A percentile compares a stretch with the other conserved stretches of the same genome.
Conservation (phyloP, 495 filamentous ascomycete species). For the Schizothecium vesticola region DNA sequence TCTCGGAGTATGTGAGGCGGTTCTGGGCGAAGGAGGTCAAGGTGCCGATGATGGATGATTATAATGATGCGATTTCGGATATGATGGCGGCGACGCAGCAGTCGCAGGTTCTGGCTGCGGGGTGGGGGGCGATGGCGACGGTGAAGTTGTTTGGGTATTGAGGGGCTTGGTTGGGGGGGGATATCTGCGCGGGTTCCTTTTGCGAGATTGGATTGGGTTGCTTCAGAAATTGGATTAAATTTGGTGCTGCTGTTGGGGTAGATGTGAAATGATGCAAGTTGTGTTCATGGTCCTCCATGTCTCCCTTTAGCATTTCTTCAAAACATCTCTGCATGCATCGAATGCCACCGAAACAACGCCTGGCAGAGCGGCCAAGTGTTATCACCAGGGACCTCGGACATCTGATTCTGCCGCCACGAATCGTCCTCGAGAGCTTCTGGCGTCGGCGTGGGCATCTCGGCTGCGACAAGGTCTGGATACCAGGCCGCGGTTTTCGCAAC, state of each 20-base stretch:
- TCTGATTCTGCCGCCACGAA: neutral
- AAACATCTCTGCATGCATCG: too few species aligned
- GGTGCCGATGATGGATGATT: conserved; percentile 23
- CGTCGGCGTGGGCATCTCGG: neutral
- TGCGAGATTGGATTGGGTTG: too few species aligned
- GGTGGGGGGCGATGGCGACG: conserved; percentile 14
- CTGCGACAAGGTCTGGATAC: neutral
- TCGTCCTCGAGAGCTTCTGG: neutral
- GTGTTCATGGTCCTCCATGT: too few species aligned
- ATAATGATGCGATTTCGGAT: conserved; percentile 21
- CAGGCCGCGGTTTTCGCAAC: neutral
- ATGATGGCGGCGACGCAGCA: conserved; percentile 11
- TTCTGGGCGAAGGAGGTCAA: conserved; percentile 22
- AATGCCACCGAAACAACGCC: neutral
- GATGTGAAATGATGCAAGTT: too few species aligned
- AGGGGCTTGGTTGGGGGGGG: neutral
- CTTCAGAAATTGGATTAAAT: too few species aligned
- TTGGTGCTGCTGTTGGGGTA: too few species aligned
- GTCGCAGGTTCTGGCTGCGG: conserved; percentile 10
- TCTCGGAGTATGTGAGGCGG: conserved; percentile 15
- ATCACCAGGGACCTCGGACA: neutral
- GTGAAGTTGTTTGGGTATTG: conserved; percentile 14
- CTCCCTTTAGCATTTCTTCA: too few species aligned
- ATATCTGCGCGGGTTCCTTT: too few species aligned
- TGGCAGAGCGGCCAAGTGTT: neutral